Conservation (phyloP, 139 green algal genomes). For the Mychonastes homosphaera region DNA sequence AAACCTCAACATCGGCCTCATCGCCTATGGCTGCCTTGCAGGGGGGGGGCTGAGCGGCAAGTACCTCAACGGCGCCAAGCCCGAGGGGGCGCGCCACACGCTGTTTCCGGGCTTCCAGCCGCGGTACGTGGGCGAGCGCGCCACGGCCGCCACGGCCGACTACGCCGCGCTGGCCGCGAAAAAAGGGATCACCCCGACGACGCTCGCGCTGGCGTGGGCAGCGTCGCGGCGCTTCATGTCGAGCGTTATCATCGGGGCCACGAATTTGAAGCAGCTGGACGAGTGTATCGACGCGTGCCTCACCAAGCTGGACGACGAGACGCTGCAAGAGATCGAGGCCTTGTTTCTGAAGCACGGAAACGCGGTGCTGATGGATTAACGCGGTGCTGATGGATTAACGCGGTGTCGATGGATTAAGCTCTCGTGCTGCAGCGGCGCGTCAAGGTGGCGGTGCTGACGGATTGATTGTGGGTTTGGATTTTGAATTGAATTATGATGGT, state of each 20-base stretch:
- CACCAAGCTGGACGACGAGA: constrained; percentile 33
- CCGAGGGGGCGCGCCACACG: constrained; percentile 26
- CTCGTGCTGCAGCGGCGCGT: too few relatives aligned
- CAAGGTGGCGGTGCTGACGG: too few relatives aligned
- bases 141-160: constrained; percentile 28
- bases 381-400: constrained; percentile 28
- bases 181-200: constrained; percentile 33
- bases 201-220: constrained; percentile 48
- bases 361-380: constrained; percentile 44
- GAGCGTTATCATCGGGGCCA: constrained; percentile 47
- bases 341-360: constrained; percentile 53
- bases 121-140: constrained; percentile 31
- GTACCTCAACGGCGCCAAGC: constrained; percentile 36
- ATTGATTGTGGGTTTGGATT: too few relatives aligned
- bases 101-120: constrained; percentile 37
- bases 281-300: constrained; percentile 40
- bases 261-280: constrained; percentile 41
- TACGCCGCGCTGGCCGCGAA: constrained; percentile 56
- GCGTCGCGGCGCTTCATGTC: constrained; percentile 33
- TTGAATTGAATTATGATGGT: too few relatives aligned
- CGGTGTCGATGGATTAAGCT: constrained; percentile 31
- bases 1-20: constrained; percentile 53
- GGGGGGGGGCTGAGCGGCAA: constrained; percentile 66
- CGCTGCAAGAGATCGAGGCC: constrained; percentile 35
- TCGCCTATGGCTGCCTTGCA: constrained; percentile 31